Conservation (phyloP, 1,284 basidiomycete genomes). For the Spongispora temasekensis region DNA sequence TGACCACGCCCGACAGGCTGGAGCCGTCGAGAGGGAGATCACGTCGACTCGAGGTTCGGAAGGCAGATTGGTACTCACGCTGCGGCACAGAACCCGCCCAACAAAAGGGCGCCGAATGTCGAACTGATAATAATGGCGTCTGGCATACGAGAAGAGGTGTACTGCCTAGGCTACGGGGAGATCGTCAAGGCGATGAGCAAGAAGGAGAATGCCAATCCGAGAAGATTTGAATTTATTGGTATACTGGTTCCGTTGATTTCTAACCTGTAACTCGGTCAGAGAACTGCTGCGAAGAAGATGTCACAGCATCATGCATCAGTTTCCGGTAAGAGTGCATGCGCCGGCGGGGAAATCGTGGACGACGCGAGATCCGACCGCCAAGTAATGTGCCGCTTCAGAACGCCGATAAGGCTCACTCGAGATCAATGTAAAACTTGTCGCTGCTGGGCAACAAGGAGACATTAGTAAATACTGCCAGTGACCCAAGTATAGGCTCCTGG, state of each 20-base stretch:
- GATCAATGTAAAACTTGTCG: too few species aligned
- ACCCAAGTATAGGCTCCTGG: too few species aligned
- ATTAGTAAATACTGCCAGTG: too few species aligned
- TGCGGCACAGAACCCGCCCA: conserved; percentile 46
- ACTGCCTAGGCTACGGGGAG: too few species aligned
- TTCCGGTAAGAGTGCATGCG: too few species aligned
- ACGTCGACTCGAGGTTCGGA: neutral
- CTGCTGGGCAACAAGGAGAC: too few species aligned
- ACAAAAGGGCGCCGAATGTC: conserved; percentile 46
- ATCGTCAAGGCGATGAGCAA: neutral
- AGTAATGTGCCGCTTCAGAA: neutral
- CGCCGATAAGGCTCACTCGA: neutral
- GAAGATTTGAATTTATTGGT: neutral
- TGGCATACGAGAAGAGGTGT: too few species aligned
- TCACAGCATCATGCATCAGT: too few species aligned
- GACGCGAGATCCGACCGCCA: too few species aligned
- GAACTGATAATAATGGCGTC: conserved; percentile 5
- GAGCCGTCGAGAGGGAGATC: neutral
- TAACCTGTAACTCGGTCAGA: too few species aligned
- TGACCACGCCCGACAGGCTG: conserved; percentile 48
- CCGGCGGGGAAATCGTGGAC: too few species aligned
- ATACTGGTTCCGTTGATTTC: neutral
- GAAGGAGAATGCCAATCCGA: neutral
- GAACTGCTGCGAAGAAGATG: too few species aligned
- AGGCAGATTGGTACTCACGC: conserved; percentile 22